phyloP scores from a whole-genome alignment of 345 rosid species.

The Sonneratia caseolaris region DNA sequence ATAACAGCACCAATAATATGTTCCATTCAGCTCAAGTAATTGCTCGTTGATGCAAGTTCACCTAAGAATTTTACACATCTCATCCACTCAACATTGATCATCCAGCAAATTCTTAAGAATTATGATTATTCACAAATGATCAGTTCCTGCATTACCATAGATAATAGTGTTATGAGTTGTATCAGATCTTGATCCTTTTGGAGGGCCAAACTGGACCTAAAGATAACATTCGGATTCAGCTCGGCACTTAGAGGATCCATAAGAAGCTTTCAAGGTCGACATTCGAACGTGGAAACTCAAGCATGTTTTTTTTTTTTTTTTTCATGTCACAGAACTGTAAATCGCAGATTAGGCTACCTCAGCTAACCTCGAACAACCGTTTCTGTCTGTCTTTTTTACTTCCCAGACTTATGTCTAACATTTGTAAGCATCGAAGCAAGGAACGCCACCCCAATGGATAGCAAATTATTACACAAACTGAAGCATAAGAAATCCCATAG shows the following conservation, averaged over 20 bases:
- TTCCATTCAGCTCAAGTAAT: background rate
- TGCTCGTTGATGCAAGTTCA: background rate
- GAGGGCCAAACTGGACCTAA: background rate
- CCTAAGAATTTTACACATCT: background rate
- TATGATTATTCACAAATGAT: background rate
- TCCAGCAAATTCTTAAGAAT: background rate
- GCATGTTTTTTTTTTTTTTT: too few species aligned
- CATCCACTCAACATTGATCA: background rate
- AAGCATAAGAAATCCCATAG: background rate
- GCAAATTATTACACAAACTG: background rate
- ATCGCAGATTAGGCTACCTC: too few species aligned
- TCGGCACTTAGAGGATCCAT: background rate
- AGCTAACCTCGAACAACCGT: too few species aligned
- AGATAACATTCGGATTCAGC: background rate
- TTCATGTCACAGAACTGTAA: too few species aligned
- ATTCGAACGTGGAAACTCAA: too few species aligned
- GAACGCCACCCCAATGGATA: background rate
- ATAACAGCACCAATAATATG: background rate
- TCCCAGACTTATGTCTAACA: too few species aligned
- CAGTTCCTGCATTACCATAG: background rate
- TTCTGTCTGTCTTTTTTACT: too few species aligned
- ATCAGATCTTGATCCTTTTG: background rate
- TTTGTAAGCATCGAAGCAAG: background rate
- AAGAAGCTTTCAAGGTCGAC: background rate
- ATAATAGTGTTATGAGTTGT: background rate